Conservation (phyloP, 2,329 filamentous ascomycete genomes). For the Paecilomyces formosus region DNA sequence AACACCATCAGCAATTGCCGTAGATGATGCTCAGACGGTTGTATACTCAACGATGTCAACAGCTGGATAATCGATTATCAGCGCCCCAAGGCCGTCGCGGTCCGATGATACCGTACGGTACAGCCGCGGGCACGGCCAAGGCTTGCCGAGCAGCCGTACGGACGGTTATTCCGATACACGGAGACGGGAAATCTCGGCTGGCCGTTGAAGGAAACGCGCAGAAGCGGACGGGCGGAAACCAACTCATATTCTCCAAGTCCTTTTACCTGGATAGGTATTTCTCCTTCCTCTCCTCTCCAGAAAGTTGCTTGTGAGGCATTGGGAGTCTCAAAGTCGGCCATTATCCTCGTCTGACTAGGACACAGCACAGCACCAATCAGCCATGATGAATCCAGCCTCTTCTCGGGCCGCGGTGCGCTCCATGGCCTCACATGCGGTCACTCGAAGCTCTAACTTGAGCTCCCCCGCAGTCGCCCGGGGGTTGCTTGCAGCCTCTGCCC, state of each 20-base stretch:
- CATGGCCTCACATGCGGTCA: conserved; percentile 28
- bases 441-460: conserved; percentile 9
- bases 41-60: too few species aligned
- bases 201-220: not conserved
- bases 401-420: conserved; percentile 33
- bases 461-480: conserved; percentile 28
- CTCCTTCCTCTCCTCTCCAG: not conserved
- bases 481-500: conserved; percentile 12
- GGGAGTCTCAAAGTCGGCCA: not conserved
- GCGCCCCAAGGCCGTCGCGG: not conserved
- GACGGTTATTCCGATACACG: not conserved
- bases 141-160: not conserved
- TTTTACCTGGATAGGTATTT: not conserved
- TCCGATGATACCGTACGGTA: not conserved
- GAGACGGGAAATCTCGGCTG: not conserved
- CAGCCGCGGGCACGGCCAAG: not conserved
- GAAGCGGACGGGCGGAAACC: not conserved
- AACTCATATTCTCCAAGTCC: not conserved
- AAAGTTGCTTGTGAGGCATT: not conserved
- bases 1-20: not conserved
- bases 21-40: too few species aligned
- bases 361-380: conserved; percentile 7
- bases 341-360: not conserved
- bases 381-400: conserved; percentile 25
- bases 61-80: not conserved